Conservation (phyloP, 2,329 filamentous ascomycete genomes). For the Calonectria naviculata region DNA sequence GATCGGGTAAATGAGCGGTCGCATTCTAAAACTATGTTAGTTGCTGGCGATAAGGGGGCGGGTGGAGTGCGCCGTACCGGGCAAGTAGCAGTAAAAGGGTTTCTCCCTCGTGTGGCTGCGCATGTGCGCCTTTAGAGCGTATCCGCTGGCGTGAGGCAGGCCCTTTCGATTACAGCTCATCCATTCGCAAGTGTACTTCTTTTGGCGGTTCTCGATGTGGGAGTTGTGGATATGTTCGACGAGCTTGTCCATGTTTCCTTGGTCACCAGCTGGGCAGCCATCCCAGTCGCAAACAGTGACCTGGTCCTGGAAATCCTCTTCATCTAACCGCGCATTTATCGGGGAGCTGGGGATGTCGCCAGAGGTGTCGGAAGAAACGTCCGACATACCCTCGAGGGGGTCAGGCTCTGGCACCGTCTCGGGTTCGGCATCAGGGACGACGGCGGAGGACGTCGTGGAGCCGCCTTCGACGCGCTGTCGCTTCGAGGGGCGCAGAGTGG, state of each 20-base stretch:
- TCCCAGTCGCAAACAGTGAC: constrained; percentile 84
- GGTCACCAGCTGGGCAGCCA: constrained; percentile 76
- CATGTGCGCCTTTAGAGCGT: constrained; percentile 97
- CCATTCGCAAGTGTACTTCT: constrained; percentile 99
- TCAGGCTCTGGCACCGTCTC: constrained; percentile 61
- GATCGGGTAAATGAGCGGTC: constrained; percentile 96
- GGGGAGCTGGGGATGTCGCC: constrained; percentile 83
- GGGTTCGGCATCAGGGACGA: constrained; percentile 54
- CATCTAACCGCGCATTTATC: constrained; percentile 73
- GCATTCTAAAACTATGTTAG: constrained; percentile 74
- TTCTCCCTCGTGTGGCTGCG: constrained; percentile 98
- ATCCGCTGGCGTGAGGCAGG: constrained; percentile 92
- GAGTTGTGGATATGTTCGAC: constrained; percentile 91
- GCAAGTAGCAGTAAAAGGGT: constrained; percentile 95
- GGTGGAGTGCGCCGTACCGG: constrained; percentile 68
- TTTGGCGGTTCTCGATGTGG: constrained; percentile 92
- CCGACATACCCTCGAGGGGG: constrained; percentile 69
- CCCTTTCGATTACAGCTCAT: constrained; percentile 88
- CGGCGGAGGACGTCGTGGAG: constrained; percentile 58
- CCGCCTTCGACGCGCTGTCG: constrained; percentile 58
- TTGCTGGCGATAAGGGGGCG: no score
- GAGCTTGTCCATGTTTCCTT: constrained; percentile 83
- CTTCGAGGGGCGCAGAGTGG: constrained; percentile 57
- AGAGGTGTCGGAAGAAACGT: constrained; percentile 91
- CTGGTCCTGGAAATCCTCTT: constrained; percentile 81